A percentile compares a stretch with the other conserved stretches of the same genome.
phyloP scores from a whole-genome alignment of 1,284 basidiomycete species.

The Puccinia brachypodii region DNA sequence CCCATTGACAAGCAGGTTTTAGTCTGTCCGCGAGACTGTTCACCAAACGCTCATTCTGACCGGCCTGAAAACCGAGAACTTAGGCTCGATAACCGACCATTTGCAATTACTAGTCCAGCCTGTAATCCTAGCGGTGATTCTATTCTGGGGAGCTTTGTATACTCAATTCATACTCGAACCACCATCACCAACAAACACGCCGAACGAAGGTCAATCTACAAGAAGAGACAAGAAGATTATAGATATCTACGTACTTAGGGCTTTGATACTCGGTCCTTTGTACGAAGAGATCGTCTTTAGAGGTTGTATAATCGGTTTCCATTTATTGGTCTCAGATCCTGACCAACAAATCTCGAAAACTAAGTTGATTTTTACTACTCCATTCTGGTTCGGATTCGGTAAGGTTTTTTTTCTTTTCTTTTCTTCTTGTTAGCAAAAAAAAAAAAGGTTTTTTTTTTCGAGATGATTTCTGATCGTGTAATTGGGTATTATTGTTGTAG shows the following conservation, averaged over 20 bases:
- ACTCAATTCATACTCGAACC: conserved; percentile 64
- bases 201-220: conserved; percentile 56
- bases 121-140: conserved; percentile 67
- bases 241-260: conserved; percentile 70
- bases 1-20: neutral
- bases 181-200: too few species aligned
- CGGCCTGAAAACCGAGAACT: conserved; percentile 17
- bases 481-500: conserved; percentile 55
- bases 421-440: neutral
- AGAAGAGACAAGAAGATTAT: neutral
- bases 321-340: conserved; percentile 69
- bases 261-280: conserved; percentile 68
- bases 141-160: conserved; percentile 84
- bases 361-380: conserved; percentile 74
- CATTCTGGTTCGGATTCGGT: conserved; percentile 76
- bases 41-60: conserved; percentile 39
- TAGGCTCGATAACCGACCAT: conserved; percentile 50
- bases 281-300: conserved; percentile 93
- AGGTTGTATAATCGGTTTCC: conserved; percentile 74
- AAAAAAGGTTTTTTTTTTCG: neutral
- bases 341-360: conserved; percentile 55
- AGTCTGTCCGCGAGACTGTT: conserved; percentile 55
- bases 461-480: neutral
- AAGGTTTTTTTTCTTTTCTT: neutral
- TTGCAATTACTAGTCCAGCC: conserved; percentile 48